These are phyloP conservation scores for Straminergon stramineum DNA, from an alignment of 225 moss, liverwort and hornwort species.

Conservation along the genomic window DNA sequence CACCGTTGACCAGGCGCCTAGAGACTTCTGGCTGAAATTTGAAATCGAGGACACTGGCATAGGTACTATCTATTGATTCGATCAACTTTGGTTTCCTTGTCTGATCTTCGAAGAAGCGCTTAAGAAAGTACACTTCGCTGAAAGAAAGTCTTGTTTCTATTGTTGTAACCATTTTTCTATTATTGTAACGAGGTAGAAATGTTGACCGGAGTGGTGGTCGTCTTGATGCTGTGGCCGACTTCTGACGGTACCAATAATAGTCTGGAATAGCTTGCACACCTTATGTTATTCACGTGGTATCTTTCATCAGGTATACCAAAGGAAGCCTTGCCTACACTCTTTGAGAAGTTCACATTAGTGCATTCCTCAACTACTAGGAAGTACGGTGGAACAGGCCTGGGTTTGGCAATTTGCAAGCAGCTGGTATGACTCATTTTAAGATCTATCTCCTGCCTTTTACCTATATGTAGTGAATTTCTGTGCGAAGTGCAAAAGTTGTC, in stretches of 20 bases:
- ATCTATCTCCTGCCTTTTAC: background rate
- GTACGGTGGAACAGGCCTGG: conserved; percentile 50
- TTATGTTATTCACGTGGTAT: background rate
- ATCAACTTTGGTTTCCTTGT: background rate
- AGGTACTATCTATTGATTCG: conserved; percentile 13
- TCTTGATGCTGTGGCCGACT: background rate
- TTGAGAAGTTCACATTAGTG: conserved; percentile 54
- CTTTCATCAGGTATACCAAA: conserved; percentile 37
- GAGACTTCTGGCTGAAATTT: conserved; percentile 41
- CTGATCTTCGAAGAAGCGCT: background rate
- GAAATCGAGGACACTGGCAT: conserved; percentile 57
- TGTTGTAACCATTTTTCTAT: background rate
- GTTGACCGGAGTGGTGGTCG: background rate
- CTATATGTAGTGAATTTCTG: background rate
- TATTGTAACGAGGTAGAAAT: background rate
- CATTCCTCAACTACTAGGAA: conserved; percentile 56
- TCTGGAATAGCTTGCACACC: background rate
- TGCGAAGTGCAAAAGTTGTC: background rate
- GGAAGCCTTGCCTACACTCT: conserved; percentile 43
- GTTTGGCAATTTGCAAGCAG: conserved; percentile 57
- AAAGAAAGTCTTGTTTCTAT: background rate
- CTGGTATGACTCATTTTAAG: conserved; percentile 26
- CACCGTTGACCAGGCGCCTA: background rate
- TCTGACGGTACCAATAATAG: background rate
- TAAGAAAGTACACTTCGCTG: background rate